Evolutionary conservation across 805 yeast genomes (phyloP).

Genomic region (Teunomyces atbi): DNA sequence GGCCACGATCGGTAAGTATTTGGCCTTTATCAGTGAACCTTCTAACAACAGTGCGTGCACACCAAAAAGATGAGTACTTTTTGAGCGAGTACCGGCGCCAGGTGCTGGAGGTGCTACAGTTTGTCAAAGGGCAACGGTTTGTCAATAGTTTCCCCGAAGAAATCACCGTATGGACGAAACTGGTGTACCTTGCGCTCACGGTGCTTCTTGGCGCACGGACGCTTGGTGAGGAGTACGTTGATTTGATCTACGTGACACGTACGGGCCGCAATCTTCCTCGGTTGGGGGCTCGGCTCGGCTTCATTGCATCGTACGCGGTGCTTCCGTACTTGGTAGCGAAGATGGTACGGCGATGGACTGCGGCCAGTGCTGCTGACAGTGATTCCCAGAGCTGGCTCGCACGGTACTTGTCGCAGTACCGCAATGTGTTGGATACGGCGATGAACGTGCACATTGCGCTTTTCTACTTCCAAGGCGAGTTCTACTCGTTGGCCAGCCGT

Average conservation of each 20-base stretch:
- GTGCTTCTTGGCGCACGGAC: slow-evolving; percentile 77
- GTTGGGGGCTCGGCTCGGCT: slow-evolving; percentile 49
- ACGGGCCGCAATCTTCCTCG: slow-evolving; percentile 52
- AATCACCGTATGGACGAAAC: slow-evolving; percentile 54
- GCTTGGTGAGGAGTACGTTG: slow-evolving; percentile 92
- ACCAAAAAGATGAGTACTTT: slow-evolving; percentile 83
- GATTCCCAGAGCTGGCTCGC: background rate
- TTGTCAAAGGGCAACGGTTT: slow-evolving; percentile 61
- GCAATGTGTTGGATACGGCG: slow-evolving; percentile 49
- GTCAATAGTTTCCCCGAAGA: slow-evolving; percentile 63
- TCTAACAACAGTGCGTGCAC: slow-evolving; percentile 62
- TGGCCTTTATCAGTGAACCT: slow-evolving; percentile 9
- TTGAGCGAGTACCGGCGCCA: slow-evolving; percentile 54
- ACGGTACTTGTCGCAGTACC: slow-evolving; percentile 35
- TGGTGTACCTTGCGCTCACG: slow-evolving; percentile 69
- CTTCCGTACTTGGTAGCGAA: slow-evolving; percentile 55
- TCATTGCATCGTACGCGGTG: slow-evolving; percentile 57
- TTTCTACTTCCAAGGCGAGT: slow-evolving; percentile 81
- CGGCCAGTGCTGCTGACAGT: background rate
- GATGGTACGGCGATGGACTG: slow-evolving; percentile 15
- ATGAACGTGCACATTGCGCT: slow-evolving; percentile 73
- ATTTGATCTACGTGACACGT: slow-evolving; percentile 61
- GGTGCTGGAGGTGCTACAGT: slow-evolving; percentile 53
- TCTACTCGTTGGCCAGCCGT: slow-evolving; percentile 75
- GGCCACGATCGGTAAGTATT: slow-evolving; percentile 70